Conservation (phyloP, 176 grass and related monocot genomes). For the Elymus sibiricus region DNA sequence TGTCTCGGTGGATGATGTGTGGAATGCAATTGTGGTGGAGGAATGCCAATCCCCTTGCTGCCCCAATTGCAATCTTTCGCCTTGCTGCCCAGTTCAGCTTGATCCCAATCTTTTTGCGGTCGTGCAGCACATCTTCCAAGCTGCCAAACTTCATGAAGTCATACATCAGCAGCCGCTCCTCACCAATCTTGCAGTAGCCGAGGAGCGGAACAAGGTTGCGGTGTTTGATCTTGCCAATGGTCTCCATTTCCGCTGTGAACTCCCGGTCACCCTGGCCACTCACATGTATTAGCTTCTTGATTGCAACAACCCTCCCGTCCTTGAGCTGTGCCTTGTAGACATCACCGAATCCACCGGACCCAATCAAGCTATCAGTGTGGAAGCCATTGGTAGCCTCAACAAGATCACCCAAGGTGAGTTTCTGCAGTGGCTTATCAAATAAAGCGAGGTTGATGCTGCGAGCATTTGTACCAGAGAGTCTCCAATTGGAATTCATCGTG, state of each 20-base stretch:
- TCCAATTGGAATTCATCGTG: constrained; percentile 74
- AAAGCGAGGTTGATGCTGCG: constrained; percentile 64
- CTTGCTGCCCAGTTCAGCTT: constrained; percentile 71
- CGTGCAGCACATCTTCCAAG: constrained; percentile 84
- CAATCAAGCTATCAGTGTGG: constrained; percentile 62
- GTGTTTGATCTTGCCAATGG: constrained; percentile 94
- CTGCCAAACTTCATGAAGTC: constrained; percentile 94
- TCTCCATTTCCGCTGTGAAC: constrained; percentile 98
- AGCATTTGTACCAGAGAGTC: constrained; percentile 81
- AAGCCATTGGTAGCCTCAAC: constrained; percentile 83
- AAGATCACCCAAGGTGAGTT: constrained; percentile 82
- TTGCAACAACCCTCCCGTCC: constrained; percentile 76
- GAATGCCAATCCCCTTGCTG: constrained; percentile 82
- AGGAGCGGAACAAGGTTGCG: constrained; percentile 90
- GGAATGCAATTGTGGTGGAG: constrained; percentile 97
- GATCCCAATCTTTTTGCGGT: constrained; percentile 57
- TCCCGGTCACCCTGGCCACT: constrained; percentile 94
- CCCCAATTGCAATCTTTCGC: constrained; percentile 75
- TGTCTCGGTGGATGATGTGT: constrained; percentile 93
- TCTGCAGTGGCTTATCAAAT: constrained; percentile 76
- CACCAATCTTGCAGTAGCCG: constrained; percentile 87
- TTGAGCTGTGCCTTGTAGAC: constrained; percentile 92
- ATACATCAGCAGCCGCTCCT: constrained; percentile 85
- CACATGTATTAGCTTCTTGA: constrained; percentile 93
- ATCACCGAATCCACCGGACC: constrained; percentile 87